These are phyloP conservation scores for Caryopteris hybrid DNA, from an alignment of 305 asterid genomes.

Conservation along the genomic window DNA sequence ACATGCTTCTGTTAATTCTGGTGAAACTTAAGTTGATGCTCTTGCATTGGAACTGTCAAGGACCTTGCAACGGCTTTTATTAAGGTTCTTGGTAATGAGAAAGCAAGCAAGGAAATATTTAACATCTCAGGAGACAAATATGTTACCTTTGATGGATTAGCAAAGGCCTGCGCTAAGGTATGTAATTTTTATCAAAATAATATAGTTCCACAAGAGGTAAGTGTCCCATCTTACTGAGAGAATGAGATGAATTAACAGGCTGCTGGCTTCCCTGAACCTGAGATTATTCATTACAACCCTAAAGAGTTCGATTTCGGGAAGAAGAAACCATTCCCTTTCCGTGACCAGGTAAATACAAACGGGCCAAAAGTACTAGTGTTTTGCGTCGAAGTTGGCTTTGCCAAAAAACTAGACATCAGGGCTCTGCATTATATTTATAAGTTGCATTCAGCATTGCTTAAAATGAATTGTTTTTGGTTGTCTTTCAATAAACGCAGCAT, in stretches of 20 bases:
- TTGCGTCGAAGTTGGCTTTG: no score
- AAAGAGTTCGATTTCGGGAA: slow-evolving; percentile 95
- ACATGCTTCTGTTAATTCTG: no score
- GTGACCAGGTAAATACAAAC: slow-evolving; percentile 68
- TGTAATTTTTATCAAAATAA: not conserved
- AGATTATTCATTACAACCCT: slow-evolving; percentile 87
- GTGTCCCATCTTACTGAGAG: no score
- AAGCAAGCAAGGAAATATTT: slow-evolving; percentile 82
- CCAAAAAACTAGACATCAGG: no score
- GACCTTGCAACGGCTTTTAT: slow-evolving; percentile 86
- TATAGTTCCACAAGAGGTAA: not conserved
- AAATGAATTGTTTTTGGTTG: no score
- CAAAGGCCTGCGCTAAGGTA: slow-evolving; percentile 96
- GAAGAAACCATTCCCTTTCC: slow-evolving; percentile 89
- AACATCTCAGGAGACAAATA: slow-evolving; percentile 95
- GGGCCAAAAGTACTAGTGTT: no score
- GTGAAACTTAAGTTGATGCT: no score
- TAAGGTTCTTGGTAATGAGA: slow-evolving; percentile 84
- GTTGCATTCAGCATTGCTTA: not conserved
- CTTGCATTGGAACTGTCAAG: slow-evolving; percentile 33
- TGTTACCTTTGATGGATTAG: slow-evolving; percentile 94
- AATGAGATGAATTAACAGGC: slow-evolving; percentile 44
- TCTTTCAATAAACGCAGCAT: slow-evolving; percentile 53
- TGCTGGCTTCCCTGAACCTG: slow-evolving; percentile 93
- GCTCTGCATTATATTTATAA: not conserved